Evolutionary conservation across 257 asterid genomes (phyloP), one percentile per base, ranked within the genome.

Genomic region (Verbascum thapsus): DNA sequence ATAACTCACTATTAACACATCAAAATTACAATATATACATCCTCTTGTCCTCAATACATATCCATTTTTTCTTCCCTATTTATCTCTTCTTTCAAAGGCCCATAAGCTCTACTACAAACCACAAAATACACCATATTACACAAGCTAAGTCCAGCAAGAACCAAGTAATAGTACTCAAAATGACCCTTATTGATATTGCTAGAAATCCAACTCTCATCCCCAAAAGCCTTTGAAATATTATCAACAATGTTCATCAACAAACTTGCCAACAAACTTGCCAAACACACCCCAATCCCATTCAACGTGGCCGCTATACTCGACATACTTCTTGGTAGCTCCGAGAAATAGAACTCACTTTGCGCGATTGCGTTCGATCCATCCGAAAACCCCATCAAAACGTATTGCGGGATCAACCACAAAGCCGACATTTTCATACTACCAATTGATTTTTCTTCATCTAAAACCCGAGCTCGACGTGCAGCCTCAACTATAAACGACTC

Each of bases 321-420:
- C 96, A 87, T 85, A 47, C 88, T 81, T 44, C 72, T 72, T 0
- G 97, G 95, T 5, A 90, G 60, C 78, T 90, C 95, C 0, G 79
- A 73, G 18, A 76, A 79, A 42, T 78, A 87, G 76, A 87, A 90
- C 69, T 90, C 92, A 7, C 66, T 77, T 50, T 85, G 96, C 0
- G 78, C 88, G 4, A 83, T 71, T 2, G 70, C 82, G 22, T 72
- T 77, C 1, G 81, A n/a, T 3, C 83, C 87, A 72, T 78, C 96
- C 0, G 90, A 90, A 6, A 87, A 71, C 1, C 96, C 97, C 0
- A 17, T n/a, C 62, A 90, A 71, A 61, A 69, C 66, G 10, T 78
- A 12, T 37, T 85, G 92, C 0, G 97, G 96, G 18, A 90, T 55
- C 37, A 90, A 72, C 96, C 95, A 90, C 61, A 85, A 17, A 0